Evolutionary conservation across 352 stramenopile genomes (phyloP).

Genomic region (Globisporangium yorkense): DNA sequence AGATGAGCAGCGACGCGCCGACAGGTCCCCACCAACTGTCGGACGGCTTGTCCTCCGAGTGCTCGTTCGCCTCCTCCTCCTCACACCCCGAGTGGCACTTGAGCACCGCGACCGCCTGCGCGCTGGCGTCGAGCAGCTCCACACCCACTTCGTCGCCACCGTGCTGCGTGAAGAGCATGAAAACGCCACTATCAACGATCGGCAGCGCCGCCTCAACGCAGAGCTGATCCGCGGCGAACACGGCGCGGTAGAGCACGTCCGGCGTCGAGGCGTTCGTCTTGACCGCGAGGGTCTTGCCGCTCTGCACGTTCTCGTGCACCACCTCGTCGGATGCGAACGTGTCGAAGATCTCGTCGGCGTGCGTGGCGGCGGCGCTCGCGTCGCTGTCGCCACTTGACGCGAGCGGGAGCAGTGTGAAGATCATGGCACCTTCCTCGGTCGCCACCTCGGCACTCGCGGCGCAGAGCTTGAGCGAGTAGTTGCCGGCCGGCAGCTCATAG

Average conservation of each 20-base stretch:
- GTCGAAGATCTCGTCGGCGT: constrained; percentile 2
- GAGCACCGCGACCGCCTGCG: neutral
- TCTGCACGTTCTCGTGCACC: constrained; percentile 1
- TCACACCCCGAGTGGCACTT: constrained; percentile 8
- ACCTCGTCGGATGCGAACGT: constrained; percentile 12
- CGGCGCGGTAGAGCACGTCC: constrained; percentile 20
- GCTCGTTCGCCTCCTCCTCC: neutral
- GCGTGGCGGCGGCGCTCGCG: neutral
- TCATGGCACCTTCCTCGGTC: constrained; percentile 4
- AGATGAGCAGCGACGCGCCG: constrained; percentile 16
- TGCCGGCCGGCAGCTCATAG: constrained; percentile 3
- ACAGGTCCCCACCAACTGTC: constrained; percentile 16
- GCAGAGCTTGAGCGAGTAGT: constrained; percentile 9
- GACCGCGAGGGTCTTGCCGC: neutral
- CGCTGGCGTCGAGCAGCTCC: neutral
- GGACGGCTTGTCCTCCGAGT: neutral
- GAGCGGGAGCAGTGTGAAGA: constrained; percentile 10
- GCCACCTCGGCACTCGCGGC: constrained; percentile 2
- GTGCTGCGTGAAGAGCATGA: constrained; percentile 23
- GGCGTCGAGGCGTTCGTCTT: neutral
- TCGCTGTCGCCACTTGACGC: constrained; percentile 4
- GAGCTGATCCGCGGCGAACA: constrained; percentile 10
- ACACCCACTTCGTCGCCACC: constrained; percentile 13
- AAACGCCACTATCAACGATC: constrained; percentile 6
- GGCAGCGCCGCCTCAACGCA: constrained; percentile 14